phyloP scores from a whole-genome alignment of 805 yeast genomes.

The Zygotorulaspora danielsina region DNA sequence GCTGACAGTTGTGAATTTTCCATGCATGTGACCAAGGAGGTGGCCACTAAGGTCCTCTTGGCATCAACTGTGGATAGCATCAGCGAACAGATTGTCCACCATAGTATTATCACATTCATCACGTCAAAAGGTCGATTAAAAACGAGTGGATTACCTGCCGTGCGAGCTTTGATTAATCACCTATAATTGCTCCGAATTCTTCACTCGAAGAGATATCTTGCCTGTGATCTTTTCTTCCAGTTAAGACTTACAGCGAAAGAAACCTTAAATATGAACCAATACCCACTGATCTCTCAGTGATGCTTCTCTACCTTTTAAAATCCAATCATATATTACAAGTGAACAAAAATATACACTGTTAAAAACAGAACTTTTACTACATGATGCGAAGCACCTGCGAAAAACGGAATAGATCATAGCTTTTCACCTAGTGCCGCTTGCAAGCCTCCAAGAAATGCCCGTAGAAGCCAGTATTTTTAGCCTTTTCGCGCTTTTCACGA shows the following conservation, averaged over 20 bases:
- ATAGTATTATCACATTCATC: constrained; percentile 11
- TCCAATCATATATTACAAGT: too few species aligned
- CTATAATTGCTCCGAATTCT: too few species aligned
- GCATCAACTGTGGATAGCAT: constrained; percentile 14
- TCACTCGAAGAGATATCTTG: too few species aligned
- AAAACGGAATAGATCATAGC: not conserved
- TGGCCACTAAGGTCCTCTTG: constrained; percentile 48
- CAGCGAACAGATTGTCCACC: constrained; percentile 11
- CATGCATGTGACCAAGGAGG: constrained; percentile 85
- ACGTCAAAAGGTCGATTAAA: not conserved
- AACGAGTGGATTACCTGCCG: constrained; percentile 1
- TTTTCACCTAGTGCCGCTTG: too few species aligned
- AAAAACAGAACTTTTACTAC: not conserved
- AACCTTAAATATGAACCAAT: too few species aligned
- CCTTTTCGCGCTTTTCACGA: not conserved
- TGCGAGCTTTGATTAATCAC: too few species aligned
- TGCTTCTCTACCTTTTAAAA: too few species aligned
- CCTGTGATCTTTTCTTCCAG: too few species aligned
- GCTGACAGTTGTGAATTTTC: constrained; percentile 71
- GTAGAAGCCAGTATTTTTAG: too few species aligned
- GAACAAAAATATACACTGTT: not conserved
- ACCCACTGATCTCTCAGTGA: too few species aligned
- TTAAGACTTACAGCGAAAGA: too few species aligned
- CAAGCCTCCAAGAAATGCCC: too few species aligned
- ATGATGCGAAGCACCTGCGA: not conserved